Percentiles rank a stretch among this genome's conserved stretches.
These are phyloP conservation scores for Phragmites australis DNA, from an alignment of 176 grass and related monocot genomes.

Conservation along the genomic window DNA sequence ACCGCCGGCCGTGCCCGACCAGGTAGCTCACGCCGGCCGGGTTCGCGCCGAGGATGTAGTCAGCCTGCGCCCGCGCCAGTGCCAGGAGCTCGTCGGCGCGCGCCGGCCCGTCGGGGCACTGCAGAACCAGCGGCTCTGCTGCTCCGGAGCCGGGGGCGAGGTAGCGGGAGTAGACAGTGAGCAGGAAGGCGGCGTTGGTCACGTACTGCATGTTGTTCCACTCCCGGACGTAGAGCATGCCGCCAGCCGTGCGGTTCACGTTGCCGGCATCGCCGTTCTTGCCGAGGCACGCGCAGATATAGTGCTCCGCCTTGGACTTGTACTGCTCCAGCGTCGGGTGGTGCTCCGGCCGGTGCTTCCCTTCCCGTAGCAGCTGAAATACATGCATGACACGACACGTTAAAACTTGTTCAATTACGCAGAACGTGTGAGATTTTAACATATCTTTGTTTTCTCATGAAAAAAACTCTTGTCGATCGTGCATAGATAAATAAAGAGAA, in stretches of 20 bases:
- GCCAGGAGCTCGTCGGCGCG: background rate
- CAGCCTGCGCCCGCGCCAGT: slow-evolving; percentile 21
- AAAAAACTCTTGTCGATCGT: too few species aligned
- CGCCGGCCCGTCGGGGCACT: slow-evolving; percentile 10
- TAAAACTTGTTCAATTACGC: too few species aligned
- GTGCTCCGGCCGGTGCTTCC: slow-evolving; percentile 38
- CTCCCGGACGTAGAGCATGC: slow-evolving; percentile 50
- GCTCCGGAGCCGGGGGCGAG: background rate
- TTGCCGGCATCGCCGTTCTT: slow-evolving; percentile 45
- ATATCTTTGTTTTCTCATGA: background rate
- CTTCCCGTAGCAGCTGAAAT: slow-evolving; percentile 44
- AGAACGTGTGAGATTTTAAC: background rate
- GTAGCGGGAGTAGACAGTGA: slow-evolving; percentile 45
- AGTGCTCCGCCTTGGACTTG: slow-evolving; percentile 54
- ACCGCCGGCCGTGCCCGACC: slow-evolving; percentile 28
- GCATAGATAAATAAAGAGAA: too few species aligned
- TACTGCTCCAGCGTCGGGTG: slow-evolving; percentile 29
- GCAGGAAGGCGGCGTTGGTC: slow-evolving; percentile 53
- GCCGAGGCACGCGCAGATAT: slow-evolving; percentile 45
- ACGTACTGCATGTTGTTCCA: slow-evolving; percentile 69
- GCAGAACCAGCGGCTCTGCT: background rate
- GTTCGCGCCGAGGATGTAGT: slow-evolving; percentile 46
- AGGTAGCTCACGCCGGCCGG: slow-evolving; percentile 39
- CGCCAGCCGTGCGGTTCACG: slow-evolving; percentile 45
- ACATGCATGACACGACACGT: background rate